phyloP scores from a whole-genome alignment of 2,329 filamentous ascomycete genomes.

The Alternaria longipes region DNA sequence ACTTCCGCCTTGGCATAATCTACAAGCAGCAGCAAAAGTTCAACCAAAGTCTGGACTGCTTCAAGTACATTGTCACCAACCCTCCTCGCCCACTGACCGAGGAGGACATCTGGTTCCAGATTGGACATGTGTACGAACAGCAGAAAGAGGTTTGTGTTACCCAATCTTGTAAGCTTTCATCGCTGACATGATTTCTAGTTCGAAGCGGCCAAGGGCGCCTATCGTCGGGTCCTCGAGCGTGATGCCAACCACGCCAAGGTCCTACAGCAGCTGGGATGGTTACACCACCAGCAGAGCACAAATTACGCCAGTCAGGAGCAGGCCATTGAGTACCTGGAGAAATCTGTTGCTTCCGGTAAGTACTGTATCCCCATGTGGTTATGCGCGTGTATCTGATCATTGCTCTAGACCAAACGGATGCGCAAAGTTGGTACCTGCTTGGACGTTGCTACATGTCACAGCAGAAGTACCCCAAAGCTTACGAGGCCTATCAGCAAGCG shows the following conservation, averaged over 20 bases:
- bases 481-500: slow-evolving; percentile 97
- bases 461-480: slow-evolving; percentile 98
- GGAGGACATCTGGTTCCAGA: slow-evolving; percentile 99
- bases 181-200: slow-evolving; percentile 68
- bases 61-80: slow-evolving; percentile 95
- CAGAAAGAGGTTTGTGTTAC: slow-evolving; percentile 88
- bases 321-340: slow-evolving; percentile 96
- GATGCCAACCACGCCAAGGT: slow-evolving; percentile 98
- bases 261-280: slow-evolving; percentile 95
- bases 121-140: slow-evolving; percentile 97
- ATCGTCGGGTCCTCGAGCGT: slow-evolving; percentile 89
- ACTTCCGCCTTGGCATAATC: slow-evolving; percentile 98
- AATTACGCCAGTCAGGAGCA: slow-evolving; percentile 92
- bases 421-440: slow-evolving; percentile 98
- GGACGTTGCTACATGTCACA: slow-evolving; percentile 99
- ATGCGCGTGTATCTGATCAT: slow-evolving; percentile 29
- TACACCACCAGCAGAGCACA: slow-evolving; percentile 95
- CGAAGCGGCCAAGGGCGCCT: slow-evolving; percentile 90
- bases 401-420: slow-evolving; percentile 82
- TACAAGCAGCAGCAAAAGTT: slow-evolving; percentile 99
- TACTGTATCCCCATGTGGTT: slow-evolving; percentile 20
- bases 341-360: slow-evolving; percentile 91
- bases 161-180: background rate
- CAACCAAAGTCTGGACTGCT: slow-evolving; percentile 91
- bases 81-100: slow-evolving; percentile 92